Base-by-base conservation (phyloP, 2,329 filamentous ascomycete genomes). In the Fusarium sp. region DNA sequence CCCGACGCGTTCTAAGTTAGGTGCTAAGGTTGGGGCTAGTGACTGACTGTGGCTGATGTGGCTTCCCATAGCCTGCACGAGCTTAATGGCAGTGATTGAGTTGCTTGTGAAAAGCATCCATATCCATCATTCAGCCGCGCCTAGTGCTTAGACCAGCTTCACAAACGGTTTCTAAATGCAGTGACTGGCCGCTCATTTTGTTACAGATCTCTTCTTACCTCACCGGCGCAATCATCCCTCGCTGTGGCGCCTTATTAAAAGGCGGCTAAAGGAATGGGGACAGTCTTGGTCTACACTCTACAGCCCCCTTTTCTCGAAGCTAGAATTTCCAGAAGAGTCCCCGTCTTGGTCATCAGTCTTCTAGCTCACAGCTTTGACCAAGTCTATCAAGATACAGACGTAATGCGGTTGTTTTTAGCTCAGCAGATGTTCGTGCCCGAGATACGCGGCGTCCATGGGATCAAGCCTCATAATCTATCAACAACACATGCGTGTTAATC, bases 331-430 rank as follows among this genome's bases (percentile, higher is more conserved):
- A 70, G 62, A 67, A 70, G 57, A 47, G 38, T 50, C 31, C 45
- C 34, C 33, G 11, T 54, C 36, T 62, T 19, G 40, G 45, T 22
- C 49, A 55, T 46, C 33, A 19, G 38, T 49, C 62, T 45, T 45
- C 24, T 64, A 55, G 64, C 21, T 19, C 22, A 42, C 57, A 70
- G 67, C 67, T 59, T 47, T 67, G 67, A 67, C 67, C 57, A 70
- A 43, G 53, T 51, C 43, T 54, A 56, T 49, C 44, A 52, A 43
- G 51, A 42, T 58, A 66, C 34, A 67, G 65, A 72, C 65, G 69
- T 64, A 67, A 69, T 53, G 43, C 42, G 19, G 58, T 62, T 67
- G 60, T 56, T 67, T 65, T 65, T 65, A 65, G 53, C 61, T 60
- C 46, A 53, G 28, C 46, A 53, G 28, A 52, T 39, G 53, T 43